Conservation (phyloP, 1,284 basidiomycete genomes). For the Schizophyllum commune region DNA sequence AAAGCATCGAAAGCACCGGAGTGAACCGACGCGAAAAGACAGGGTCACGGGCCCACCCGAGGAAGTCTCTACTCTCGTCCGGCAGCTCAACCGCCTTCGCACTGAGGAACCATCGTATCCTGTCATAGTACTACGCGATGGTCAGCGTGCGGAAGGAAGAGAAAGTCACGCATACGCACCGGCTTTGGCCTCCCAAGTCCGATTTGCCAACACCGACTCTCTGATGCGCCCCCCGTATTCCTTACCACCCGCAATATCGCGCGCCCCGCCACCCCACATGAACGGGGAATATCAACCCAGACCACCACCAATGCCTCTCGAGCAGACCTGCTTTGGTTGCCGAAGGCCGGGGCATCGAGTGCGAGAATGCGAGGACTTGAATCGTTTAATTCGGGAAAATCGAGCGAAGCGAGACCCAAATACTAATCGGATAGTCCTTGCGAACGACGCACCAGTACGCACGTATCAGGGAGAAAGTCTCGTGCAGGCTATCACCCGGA, state of each 20-base stretch:
- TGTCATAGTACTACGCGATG: constrained; percentile 3
- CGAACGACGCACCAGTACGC: not conserved
- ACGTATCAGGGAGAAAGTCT: not conserved
- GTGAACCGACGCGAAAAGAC: not conserved
- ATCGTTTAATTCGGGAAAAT: not conserved
- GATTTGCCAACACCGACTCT: too few species aligned
- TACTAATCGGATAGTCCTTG: not conserved
- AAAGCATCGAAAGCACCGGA: not conserved
- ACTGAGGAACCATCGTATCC: constrained; percentile 8
- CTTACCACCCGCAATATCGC: too few species aligned
- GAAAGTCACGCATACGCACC: too few species aligned
- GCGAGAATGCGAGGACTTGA: not conserved
- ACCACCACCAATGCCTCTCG: not conserved
- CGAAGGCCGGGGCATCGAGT: constrained; percentile 3
- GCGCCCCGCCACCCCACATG: too few species aligned
- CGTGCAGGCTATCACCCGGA: not conserved
- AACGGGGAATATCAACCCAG: not conserved
- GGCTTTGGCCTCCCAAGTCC: too few species aligned
- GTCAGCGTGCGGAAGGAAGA: constrained; percentile 3
- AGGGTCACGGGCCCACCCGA: constrained; percentile 4
- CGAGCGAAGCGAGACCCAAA: not conserved
- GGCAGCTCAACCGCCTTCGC: constrained; percentile 4
- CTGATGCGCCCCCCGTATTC: too few species aligned
- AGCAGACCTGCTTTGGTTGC: not conserved
- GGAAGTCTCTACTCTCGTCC: constrained; percentile 6